Conservation (phyloP, 2,329 filamentous ascomycete genomes). For the Zymoseptoria ardabiliae region DNA sequence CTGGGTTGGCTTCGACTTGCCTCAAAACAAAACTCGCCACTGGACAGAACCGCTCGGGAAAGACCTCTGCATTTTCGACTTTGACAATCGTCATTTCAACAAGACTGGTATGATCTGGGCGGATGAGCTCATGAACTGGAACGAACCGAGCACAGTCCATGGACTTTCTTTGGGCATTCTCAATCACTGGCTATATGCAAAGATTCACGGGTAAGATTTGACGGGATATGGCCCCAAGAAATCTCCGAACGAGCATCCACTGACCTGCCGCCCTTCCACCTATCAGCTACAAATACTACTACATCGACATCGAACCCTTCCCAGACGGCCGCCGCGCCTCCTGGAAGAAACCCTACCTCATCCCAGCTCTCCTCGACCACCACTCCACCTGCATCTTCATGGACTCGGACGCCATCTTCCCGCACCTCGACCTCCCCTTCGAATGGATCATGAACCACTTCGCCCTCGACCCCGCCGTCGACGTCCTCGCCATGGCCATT, state of each 20-base stretch:
- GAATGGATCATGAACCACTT: conserved; percentile 10
- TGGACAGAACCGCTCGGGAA: conserved; percentile 2
- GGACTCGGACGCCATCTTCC: conserved; percentile 6
- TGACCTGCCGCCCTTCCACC: not conserved
- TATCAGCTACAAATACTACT: conserved; percentile 7
- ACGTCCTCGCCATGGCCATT: conserved; percentile 2
- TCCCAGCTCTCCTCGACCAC: conserved; percentile 1
- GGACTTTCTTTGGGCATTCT: conserved; percentile 5
- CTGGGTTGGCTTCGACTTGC: not conserved
- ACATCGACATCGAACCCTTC: conserved; percentile 2
- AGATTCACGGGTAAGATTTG: not conserved
- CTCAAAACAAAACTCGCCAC: not conserved
- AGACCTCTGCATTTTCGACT: conserved; percentile 4
- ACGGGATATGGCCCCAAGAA: not conserved
- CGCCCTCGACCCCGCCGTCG: conserved; percentile 1
- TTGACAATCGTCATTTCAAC: conserved; percentile 4
- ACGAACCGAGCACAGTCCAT: not conserved
- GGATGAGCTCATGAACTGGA: conserved; percentile 2
- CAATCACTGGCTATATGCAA: conserved; percentile 7
- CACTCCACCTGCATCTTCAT: conserved; percentile 7
- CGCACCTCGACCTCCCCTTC: conserved; percentile 5
- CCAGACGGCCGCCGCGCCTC: conserved; percentile 3
- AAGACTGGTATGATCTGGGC: not conserved
- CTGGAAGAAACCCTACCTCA: conserved; percentile 5
- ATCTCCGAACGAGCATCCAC: not conserved